Evolutionary conservation across 352 stramenopile genomes (phyloP).

Genomic region (Phytopythium kandeliae): DNA sequence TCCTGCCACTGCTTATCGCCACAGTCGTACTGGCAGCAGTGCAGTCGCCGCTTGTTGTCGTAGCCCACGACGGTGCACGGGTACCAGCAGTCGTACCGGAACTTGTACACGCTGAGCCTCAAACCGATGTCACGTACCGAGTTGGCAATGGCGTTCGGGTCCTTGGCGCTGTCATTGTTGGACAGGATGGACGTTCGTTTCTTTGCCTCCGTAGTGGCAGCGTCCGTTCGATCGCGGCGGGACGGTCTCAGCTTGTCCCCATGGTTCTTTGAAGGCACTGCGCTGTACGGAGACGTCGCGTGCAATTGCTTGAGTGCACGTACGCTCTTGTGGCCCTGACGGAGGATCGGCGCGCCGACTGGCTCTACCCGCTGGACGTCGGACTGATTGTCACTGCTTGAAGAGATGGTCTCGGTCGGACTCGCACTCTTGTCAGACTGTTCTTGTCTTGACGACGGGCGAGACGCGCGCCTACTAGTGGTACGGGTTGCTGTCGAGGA

Average conservation of each 20-base stretch:
- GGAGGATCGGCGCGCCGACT: slow-evolving; percentile 30
- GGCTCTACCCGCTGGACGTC: slow-evolving; percentile 6
- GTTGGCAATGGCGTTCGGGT: slow-evolving; percentile 19
- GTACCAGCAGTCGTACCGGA: slow-evolving; percentile 81
- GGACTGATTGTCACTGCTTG: slow-evolving; percentile 9
- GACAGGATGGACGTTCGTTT: background rate
- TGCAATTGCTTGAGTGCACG: slow-evolving; percentile 62
- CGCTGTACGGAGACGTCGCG: slow-evolving; percentile 49
- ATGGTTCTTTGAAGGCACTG: slow-evolving; percentile 13
- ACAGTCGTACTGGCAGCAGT: slow-evolving; percentile 80
- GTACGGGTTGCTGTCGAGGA: background rate
- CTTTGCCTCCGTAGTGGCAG: background rate
- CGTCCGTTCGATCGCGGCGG: background rate
- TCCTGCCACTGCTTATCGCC: slow-evolving; percentile 82
- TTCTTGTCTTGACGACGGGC: slow-evolving; percentile 7
- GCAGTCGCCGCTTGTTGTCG: slow-evolving; percentile 59
- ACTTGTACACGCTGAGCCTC: slow-evolving; percentile 63
- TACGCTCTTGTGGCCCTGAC: slow-evolving; percentile 58
- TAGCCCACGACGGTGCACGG: slow-evolving; percentile 70
- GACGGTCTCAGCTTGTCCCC: slow-evolving; percentile 5
- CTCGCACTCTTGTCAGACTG: slow-evolving; percentile 9
- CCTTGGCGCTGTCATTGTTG: slow-evolving; percentile 3
- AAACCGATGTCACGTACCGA: slow-evolving; percentile 64
- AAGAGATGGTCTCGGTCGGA: background rate
- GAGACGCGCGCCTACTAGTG: slow-evolving; percentile 9